Conservation (phyloP, 495 filamentous ascomycete genomes). For the Tuber melanosporum region DNA sequence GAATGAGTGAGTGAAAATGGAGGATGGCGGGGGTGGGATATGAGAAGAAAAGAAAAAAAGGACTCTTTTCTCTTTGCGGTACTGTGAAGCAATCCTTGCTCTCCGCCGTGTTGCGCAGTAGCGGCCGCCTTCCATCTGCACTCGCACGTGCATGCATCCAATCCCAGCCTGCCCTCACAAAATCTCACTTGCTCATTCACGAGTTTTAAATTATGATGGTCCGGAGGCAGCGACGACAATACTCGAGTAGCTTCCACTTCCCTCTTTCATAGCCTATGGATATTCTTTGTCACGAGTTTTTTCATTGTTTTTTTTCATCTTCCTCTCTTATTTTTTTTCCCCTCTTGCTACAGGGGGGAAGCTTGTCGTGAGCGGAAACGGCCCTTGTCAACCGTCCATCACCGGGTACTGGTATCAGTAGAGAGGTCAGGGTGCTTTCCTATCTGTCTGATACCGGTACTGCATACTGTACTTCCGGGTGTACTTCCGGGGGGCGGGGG, state of each 20-base stretch:
- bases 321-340: background rate
- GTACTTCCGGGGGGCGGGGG: constrained; percentile 11
- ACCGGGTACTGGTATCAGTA: background rate
- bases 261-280: background rate
- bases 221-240: constrained; percentile 10
- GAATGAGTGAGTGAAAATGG: background rate
- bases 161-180: constrained; percentile 34
- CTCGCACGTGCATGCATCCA: constrained; percentile 28
- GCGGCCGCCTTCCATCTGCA: constrained; percentile 21
- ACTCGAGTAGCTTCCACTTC: background rate
- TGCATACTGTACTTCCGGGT: background rate
- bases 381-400: background rate
- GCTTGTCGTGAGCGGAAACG: background rate
- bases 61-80: constrained; percentile 27
- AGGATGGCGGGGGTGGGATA: background rate
- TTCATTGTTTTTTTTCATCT: background rate
- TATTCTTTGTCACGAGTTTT: background rate
- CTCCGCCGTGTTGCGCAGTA: constrained; percentile 27
- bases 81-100: constrained; percentile 32
- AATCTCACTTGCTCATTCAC: constrained; percentile 16
- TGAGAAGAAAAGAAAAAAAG: background rate
- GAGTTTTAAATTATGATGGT: constrained; percentile 28
- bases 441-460: background rate
- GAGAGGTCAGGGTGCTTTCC: background rate
- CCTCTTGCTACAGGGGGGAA: background rate